phyloP scores from a whole-genome alignment of 208 protist genomes.

The Endotrypanum monterogeii region DNA sequence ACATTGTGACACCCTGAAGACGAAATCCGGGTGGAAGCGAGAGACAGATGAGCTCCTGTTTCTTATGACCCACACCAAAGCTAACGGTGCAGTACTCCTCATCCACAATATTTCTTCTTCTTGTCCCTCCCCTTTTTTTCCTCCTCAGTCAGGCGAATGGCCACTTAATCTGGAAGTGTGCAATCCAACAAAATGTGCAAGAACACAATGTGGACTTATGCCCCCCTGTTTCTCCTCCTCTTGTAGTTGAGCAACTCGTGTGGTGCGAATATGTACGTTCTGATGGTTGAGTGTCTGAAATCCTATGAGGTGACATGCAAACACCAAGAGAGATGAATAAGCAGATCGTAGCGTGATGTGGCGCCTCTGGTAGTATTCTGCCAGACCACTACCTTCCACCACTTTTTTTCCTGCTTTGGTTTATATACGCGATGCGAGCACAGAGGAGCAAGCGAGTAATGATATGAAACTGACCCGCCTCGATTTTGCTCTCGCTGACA shows the following conservation, averaged over 20 bases:
- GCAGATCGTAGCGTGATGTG: neutral
- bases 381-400: neutral
- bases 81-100: neutral
- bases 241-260: neutral
- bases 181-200: no score
- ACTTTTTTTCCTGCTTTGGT: neutral
- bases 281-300: neutral
- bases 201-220: no score
- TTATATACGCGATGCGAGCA: neutral
- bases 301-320: neutral
- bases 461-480: neutral
- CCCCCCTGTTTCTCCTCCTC: neutral
- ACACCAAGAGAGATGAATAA: no score
- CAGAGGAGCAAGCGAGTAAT: neutral
- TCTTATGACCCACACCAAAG: neutral
- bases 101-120: no score
- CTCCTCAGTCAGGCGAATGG: neutral
- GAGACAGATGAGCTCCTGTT: neutral
- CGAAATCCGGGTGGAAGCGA: neutral
- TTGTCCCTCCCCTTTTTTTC: no score
- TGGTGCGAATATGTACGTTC: neutral
- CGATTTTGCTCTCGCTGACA: neutral
- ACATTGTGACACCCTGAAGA: conserved; percentile 4
- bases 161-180: neutral
- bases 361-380: neutral